phyloP scores from a whole-genome alignment of 2,329 filamentous ascomycete genomes.

The Beauveria medogensis region DNA sequence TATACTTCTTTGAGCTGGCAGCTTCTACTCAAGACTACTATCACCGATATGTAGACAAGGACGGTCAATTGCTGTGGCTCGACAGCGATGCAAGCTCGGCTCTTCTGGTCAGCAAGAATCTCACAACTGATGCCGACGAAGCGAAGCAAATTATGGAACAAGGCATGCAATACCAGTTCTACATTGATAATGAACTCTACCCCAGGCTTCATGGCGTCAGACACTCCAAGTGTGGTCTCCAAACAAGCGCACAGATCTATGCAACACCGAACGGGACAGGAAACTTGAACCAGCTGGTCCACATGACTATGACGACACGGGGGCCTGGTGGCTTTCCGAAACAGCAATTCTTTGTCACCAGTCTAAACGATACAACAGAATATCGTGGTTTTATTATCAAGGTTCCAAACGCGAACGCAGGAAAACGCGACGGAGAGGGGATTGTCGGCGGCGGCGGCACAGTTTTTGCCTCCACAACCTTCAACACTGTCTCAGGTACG shows the following conservation, averaged over 20 bases:
- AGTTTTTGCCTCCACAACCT: conserved; percentile 65
- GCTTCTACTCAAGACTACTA: conserved; percentile 74
- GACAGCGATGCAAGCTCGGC: conserved; percentile 77
- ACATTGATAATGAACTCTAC: conserved; percentile 57
- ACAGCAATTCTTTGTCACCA: conserved; percentile 79
- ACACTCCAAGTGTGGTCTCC: conserved; percentile 76
- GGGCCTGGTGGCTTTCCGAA: conserved; percentile 62
- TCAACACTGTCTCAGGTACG: conserved; percentile 70
- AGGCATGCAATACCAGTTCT: conserved; percentile 65
- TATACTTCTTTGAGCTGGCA: conserved; percentile 75
- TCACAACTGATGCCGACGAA: conserved; percentile 50
- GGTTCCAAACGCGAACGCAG: conserved; percentile 42
- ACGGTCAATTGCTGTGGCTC: conserved; percentile 55
- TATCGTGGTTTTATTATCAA: conserved; percentile 70
- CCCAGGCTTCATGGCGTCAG: conserved; percentile 59
- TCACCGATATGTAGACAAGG: conserved; percentile 49
- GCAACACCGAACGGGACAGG: conserved; percentile 42
- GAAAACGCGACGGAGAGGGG: conserved; percentile 22
- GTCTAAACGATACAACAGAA: conserved; percentile 60
- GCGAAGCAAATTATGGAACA: conserved; percentile 46
- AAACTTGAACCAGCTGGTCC: conserved; percentile 37
- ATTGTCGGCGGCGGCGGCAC: conserved; percentile 64
- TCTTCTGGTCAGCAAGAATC: conserved; percentile 68
- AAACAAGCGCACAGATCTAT: conserved; percentile 54
- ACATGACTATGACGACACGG: conserved; percentile 59